Evolutionary conservation across 2,329 filamentous ascomycete species (phyloP).

Genomic region (Neopestalotiopsis clavispora): DNA sequence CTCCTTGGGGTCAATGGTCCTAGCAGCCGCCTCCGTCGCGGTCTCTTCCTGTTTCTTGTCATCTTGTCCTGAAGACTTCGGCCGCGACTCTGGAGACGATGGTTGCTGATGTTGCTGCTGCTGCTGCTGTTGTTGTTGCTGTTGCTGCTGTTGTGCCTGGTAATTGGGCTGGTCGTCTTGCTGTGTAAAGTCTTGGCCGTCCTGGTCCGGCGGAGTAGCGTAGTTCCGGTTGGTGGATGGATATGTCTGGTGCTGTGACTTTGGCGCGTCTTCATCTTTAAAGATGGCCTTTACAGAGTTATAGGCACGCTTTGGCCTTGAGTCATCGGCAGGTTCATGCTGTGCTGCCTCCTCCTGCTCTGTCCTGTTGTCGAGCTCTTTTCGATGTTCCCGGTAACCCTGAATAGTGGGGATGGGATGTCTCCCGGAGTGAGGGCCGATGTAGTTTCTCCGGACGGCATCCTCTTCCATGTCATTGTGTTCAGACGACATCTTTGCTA

Average conservation of each 20-base stretch:
- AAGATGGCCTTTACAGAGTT: conserved; percentile 42
- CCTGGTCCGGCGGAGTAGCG: conserved; percentile 17
- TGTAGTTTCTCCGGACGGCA: conserved; percentile 36
- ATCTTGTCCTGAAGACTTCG: conserved; percentile 12
- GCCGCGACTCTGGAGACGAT: conserved; percentile 18
- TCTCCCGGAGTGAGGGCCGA: conserved; percentile 40
- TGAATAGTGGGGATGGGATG: conserved; percentile 49
- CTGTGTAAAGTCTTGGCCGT: background rate
- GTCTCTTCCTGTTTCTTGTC: conserved; percentile 32
- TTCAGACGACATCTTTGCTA: conserved; percentile 37
- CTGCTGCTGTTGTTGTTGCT: conserved; percentile 9
- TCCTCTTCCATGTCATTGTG: conserved; percentile 43
- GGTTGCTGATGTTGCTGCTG: conserved; percentile 15
- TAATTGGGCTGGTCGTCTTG: background rate
- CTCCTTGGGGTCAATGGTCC: conserved; percentile 47
- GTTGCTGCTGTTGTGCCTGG: conserved; percentile 19
- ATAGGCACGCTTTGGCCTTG: conserved; percentile 39
- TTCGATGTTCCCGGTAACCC: conserved; percentile 51
- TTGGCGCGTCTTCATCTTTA: conserved; percentile 36
- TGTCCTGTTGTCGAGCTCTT: conserved; percentile 46
- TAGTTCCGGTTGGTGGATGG: conserved; percentile 41
- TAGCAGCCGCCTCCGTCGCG: conserved; percentile 41
- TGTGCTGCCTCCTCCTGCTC: conserved; percentile 38
- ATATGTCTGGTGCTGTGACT: conserved; percentile 39
- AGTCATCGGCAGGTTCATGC: conserved; percentile 39